phyloP scores from a whole-genome alignment of 371 early-diverging fungal species.

The Rhizomucor pusillus region DNA sequence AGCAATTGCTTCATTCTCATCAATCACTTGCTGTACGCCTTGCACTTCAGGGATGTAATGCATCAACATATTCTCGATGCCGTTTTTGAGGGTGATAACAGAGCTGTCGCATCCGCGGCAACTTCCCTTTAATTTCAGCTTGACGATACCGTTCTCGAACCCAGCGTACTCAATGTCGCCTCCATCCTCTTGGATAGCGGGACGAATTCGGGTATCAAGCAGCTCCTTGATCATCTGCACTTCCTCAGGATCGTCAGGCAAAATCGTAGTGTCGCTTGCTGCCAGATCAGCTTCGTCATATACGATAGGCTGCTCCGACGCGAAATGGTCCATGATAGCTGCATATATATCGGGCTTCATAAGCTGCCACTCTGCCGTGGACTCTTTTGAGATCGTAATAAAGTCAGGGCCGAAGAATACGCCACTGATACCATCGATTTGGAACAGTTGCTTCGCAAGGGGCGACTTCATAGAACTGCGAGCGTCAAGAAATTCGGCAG shows the following conservation, averaged over 20 bases:
- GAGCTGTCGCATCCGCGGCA: slow-evolving; percentile 93
- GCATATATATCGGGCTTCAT: slow-evolving; percentile 96
- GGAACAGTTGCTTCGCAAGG: slow-evolving; percentile 84
- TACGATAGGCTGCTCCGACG: slow-evolving; percentile 78
- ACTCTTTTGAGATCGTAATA: slow-evolving; percentile 88
- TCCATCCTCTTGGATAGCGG: slow-evolving; percentile 97
- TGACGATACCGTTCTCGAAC: slow-evolving; percentile 87
- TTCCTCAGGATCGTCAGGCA: slow-evolving; percentile 82
- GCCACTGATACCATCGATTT: slow-evolving; percentile 84
- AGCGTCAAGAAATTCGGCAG: slow-evolving; percentile 78
- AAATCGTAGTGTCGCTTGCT: slow-evolving; percentile 69
- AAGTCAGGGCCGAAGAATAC: slow-evolving; percentile 93
- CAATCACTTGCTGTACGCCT: slow-evolving; percentile 85
- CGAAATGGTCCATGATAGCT: slow-evolving; percentile 92
- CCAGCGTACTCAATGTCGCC: slow-evolving; percentile 96
- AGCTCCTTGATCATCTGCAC: slow-evolving; percentile 97
- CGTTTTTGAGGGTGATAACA: slow-evolving; percentile 91
- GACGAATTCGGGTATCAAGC: slow-evolving; percentile 92
- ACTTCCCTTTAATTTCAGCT: slow-evolving; percentile 90
- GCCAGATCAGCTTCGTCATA: slow-evolving; percentile 51
- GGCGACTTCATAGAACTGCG: slow-evolving; percentile 83
- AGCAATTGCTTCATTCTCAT: slow-evolving; percentile 41
- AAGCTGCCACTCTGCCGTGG: slow-evolving; percentile 84
- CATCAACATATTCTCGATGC: slow-evolving; percentile 98
- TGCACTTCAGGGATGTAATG: slow-evolving; percentile 98